Base-by-base conservation (phyloP, 495 filamentous ascomycete species). In the Tuber magnatum region DNA sequence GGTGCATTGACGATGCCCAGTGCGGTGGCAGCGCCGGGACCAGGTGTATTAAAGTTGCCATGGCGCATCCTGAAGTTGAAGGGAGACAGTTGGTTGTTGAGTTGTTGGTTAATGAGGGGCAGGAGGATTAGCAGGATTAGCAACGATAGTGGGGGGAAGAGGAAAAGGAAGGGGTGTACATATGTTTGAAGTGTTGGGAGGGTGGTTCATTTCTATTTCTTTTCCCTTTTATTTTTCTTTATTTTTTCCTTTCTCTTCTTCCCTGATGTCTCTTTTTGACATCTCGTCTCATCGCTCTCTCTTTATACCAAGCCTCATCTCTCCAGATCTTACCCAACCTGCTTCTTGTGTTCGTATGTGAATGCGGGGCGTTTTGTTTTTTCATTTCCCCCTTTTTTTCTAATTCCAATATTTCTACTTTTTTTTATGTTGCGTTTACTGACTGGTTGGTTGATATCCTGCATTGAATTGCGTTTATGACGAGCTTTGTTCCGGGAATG, bases 91-190 rank as follows among this genome's bases (percentile, higher is more conserved):
- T 99, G 77, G 90, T 98, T 73, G 84, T 98, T 77, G 96, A 98
- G 84, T 87, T 99, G 88, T 83, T 97, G 80, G 87, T 97, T 77
- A 99, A 99, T 83, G 93, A 97, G 82, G 94, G 93, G n/a, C 91
- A 94, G 83, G 91, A 89, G 83, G 94, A 97, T 84, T 91, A 87
- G 76, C 51, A 89, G 83, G 94, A 97, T 84, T 91, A 87, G 76
- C 51, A 71, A 46, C 56, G 16, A 38, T 74, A 76, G 28, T 61
- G 42, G 40, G 38, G n/a, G 38, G 16, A 22, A 16, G 35, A 46
- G 16, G 24, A 46, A 35, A 16, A 28, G 69, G 69, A 44, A 38
- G 24, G 39, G 69, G 35, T 71, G 71, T 44, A 73, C 24, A 40
- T 44, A 61, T 24, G n/a, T 32, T 73, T 38, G 39, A 40, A 24